These are phyloP conservation scores for Didymella pinodella DNA, from an alignment of 2,329 filamentous ascomycete genomes.

Conservation along the genomic window DNA sequence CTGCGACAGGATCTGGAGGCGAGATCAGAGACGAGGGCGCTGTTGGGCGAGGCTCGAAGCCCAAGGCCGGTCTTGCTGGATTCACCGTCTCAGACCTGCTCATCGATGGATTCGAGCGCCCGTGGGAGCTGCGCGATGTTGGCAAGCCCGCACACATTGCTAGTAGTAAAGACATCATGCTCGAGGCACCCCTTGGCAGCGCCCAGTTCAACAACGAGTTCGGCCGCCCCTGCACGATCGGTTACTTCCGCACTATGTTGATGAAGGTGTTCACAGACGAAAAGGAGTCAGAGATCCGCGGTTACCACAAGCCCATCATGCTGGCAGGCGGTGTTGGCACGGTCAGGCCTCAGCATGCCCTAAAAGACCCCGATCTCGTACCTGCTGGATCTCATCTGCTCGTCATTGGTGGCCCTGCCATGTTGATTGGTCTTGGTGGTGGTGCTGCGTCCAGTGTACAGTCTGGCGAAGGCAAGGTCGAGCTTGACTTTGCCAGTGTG, in stretches of 20 bases:
- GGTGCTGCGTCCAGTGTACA: slow-evolving; percentile 92
- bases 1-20: slow-evolving; percentile 92
- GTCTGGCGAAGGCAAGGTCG: slow-evolving; percentile 86
- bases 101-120: slow-evolving; percentile 81
- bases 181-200: slow-evolving; percentile 93
- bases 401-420: slow-evolving; percentile 92
- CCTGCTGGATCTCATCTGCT: slow-evolving; percentile 88
- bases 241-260: slow-evolving; percentile 90
- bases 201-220: slow-evolving; percentile 99
- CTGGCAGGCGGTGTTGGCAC: slow-evolving; percentile 95
- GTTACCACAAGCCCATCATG: slow-evolving; percentile 99
- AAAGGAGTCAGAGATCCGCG: slow-evolving; percentile 75
- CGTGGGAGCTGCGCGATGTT: slow-evolving; percentile 85
- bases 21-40: slow-evolving; percentile 96
- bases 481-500: slow-evolving; percentile 96
- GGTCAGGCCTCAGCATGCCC: slow-evolving; percentile 86
- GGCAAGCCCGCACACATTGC: slow-evolving; percentile 92
- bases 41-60: slow-evolving; percentile 88
- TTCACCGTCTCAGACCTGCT: slow-evolving; percentile 95
- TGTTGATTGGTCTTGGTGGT: slow-evolving; percentile 96
- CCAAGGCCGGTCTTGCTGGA: slow-evolving; percentile 89
- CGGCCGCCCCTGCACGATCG: slow-evolving; percentile 84
- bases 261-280: slow-evolving; percentile 69
- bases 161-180: slow-evolving; percentile 94
- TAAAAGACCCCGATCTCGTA: slow-evolving; percentile 83